Evolutionary conservation across 2,329 filamentous ascomycete genomes (phyloP), one percentile per base, ranked within the genome.

Genomic region (Paecilomyces sp.): DNA sequence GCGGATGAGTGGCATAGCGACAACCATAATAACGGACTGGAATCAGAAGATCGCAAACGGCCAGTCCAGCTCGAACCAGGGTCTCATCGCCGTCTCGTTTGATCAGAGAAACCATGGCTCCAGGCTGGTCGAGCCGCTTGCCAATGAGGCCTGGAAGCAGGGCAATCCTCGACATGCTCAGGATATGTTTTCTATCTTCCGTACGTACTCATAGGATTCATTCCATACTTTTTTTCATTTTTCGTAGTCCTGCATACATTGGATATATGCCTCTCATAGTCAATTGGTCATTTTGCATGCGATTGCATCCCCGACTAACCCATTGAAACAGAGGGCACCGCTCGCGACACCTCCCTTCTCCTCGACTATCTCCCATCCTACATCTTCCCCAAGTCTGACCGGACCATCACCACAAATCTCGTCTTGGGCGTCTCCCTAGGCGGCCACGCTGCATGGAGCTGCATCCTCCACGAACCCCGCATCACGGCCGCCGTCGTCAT

Each of bases 21-120:
- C 81, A n/a, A 82, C 84, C 5, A 80, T 85, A 12, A 81, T 97
- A 56, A 75, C 79, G n/a, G 83, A 85, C 8, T 95, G 88, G 85
- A 87, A 89, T 67, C 69, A 74, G 57, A 75, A 70, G 63, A 72
- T 70, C 55, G 66, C 68, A 59, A 65, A 73, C 13, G 67, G 69
- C 33, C 63, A 67, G 34, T 66, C 62, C 55, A 70, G 63, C 57
- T 66, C 69, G 24, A 58, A 57, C 56, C 63, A 79, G 61, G 89
- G 89, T 0, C 75, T 97, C 50, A 87, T 97, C 56, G 92, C 90
- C 2, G 84, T 92, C 12, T 85, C 88, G 2, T 96, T 96, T 74
- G 94, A 97, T 76, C 92, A 96, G 79, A 85, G 93, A 54, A 97
- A 97, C 74, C 94, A 97, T 75, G 94, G 94, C 28, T 82, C 84